phyloP scores from a whole-genome alignment of 805 yeast species.

The Hanseniaspora valbyensis region DNA sequence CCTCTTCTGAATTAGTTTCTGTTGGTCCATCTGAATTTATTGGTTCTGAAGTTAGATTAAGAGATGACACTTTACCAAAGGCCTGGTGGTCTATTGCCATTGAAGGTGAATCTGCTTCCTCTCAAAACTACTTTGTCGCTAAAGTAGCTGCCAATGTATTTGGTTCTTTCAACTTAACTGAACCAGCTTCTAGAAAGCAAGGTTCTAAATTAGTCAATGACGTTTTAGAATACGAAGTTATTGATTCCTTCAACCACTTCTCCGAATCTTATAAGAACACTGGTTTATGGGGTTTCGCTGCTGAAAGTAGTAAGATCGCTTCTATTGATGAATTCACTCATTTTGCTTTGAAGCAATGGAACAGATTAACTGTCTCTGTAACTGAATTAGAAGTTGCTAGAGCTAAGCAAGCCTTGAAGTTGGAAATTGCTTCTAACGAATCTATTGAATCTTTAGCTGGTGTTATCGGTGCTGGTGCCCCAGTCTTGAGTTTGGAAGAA shows the following conservation, averaged over 20 bases:
- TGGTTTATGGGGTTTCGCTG: slow-evolving; percentile 75
- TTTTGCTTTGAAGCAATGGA: slow-evolving; percentile 78
- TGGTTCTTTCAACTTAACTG: slow-evolving; percentile 44
- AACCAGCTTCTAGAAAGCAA: slow-evolving; percentile 45
- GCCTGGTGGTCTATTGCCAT: slow-evolving; percentile 71
- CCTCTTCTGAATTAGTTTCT: slow-evolving; percentile 44
- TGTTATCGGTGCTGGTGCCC: slow-evolving; percentile 39
- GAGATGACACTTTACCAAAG: slow-evolving; percentile 77
- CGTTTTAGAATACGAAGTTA: slow-evolving; percentile 60
- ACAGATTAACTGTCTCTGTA: slow-evolving; percentile 65
- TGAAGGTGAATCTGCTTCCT: slow-evolving; percentile 52
- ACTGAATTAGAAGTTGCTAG: slow-evolving; percentile 68
- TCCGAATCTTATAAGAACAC: slow-evolving; percentile 61
- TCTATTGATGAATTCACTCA: slow-evolving; percentile 67
- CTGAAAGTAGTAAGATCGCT: slow-evolving; percentile 48
- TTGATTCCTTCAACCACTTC: slow-evolving; percentile 63
- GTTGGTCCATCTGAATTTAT: slow-evolving; percentile 51
- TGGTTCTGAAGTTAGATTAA: slow-evolving; percentile 77
- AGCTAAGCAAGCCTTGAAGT: slow-evolving; percentile 62
- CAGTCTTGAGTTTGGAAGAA: slow-evolving; percentile 45
- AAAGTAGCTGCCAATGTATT: slow-evolving; percentile 59
- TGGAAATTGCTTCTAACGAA: slow-evolving; percentile 44
- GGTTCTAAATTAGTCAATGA: slow-evolving; percentile 63
- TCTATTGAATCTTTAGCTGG: slow-evolving; percentile 41
- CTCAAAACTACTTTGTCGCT: slow-evolving; percentile 59